phyloP scores from a whole-genome alignment of 768 basidiomycete genomes.

The Suillus spraguei region DNA sequence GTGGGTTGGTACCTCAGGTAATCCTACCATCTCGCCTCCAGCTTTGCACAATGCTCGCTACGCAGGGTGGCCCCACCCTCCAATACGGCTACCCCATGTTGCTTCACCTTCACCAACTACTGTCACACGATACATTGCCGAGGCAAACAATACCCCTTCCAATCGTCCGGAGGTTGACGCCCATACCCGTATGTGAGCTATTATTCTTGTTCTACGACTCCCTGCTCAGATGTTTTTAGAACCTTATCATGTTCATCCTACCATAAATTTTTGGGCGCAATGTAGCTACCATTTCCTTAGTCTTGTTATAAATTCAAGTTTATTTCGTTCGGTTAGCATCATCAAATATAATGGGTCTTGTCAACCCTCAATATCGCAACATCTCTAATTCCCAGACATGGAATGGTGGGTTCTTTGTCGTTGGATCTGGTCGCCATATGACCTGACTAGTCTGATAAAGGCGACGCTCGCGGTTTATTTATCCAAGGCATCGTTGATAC shows the following conservation, averaged over 20 bases:
- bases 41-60: conserved; percentile 5
- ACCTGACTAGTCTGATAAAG: neutral
- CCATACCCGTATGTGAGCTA: conserved; percentile 1
- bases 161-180: neutral
- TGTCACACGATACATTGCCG: no score
- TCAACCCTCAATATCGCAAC: neutral
- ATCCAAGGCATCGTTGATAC: neutral
- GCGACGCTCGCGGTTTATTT: neutral
- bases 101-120: neutral
- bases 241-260: neutral
- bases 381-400: neutral
- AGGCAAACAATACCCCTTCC: neutral
- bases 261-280: neutral
- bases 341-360: neutral
- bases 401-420: neutral
- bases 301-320: neutral
- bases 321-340: neutral
- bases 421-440: neutral
- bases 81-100: neutral
- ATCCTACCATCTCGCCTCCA: neutral
- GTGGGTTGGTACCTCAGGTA: no score
- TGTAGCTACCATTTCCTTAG: neutral
- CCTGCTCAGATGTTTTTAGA: neutral
- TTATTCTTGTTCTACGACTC: neutral
- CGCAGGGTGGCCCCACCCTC: conserved; percentile 4